phyloP scores from a whole-genome alignment of 495 filamentous ascomycete species.

The Penicillium antarcticum region DNA sequence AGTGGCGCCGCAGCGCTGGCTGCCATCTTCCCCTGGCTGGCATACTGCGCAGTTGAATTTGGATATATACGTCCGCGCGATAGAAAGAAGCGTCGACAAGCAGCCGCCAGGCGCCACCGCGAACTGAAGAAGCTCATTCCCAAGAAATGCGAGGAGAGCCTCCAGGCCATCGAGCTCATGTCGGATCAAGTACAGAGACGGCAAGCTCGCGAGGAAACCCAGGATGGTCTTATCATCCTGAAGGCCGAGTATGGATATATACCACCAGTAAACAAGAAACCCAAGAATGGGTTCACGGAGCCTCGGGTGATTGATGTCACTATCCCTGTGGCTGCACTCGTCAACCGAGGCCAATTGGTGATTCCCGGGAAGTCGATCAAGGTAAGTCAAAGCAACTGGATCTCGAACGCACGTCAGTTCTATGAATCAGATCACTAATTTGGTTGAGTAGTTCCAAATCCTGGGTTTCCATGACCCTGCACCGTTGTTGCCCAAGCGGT shows the following conservation, averaged over 20 bases:
- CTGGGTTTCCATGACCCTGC: constrained; percentile 58
- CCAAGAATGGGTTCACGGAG: constrained; percentile 20
- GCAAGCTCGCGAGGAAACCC: constrained; percentile 37
- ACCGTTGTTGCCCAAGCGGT: constrained; percentile 46
- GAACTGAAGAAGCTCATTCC: constrained; percentile 41
- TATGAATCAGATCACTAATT: constrained; percentile 8
- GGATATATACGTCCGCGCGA: constrained; percentile 42
- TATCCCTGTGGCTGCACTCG: constrained; percentile 44
- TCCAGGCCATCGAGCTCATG: constrained; percentile 52
- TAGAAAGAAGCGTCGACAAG: constrained; percentile 30
- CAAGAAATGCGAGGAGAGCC: constrained; percentile 44
- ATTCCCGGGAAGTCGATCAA: constrained; percentile 40
- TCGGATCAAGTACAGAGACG: constrained; percentile 44
- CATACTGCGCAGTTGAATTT: constrained; percentile 50
- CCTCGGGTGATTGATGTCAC: constrained; percentile 43
- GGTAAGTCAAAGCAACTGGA: constrained; percentile 19
- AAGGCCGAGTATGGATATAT: constrained; percentile 44
- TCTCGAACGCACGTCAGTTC: background rate
- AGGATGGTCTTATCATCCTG: constrained; percentile 37
- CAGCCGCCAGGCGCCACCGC: constrained; percentile 35
- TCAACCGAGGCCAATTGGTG: constrained; percentile 46
- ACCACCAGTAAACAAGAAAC: constrained; percentile 25
- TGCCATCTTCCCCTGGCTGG: constrained; percentile 44
- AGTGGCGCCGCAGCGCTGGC: constrained; percentile 35
- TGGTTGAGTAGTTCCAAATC: constrained; percentile 41